Base-by-base conservation (phyloP, 306 rosid species). In the Hippophae rhamnoides region DNA sequence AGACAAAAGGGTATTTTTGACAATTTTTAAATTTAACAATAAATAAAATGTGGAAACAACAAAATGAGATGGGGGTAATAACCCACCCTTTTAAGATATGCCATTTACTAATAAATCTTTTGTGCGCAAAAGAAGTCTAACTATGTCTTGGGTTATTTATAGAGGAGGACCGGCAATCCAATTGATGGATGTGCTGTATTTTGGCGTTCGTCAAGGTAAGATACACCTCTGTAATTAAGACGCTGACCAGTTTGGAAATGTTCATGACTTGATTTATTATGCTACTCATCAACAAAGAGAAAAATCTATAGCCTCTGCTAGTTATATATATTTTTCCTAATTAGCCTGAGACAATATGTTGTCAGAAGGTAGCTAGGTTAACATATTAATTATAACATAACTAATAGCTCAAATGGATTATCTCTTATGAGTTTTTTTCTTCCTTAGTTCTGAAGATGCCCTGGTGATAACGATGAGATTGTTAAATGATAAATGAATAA, bases 141-240 rank as follows among this genome's bases (percentile, higher is more conserved):
- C 55, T 44, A 56, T 65, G 40, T 68, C 66, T 78, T 70, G 73
- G 67, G 74, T 71, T 52, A 67, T 66, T 23, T 85, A 71, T 64
- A 92, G 99, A 88, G 82, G 93, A 92, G 96, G 18, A 85, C 96
- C 9, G 99, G 99, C 43, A 69, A 61, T 67, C 71, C 95, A 69
- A 67, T 74, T 58, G 99, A 92, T 75, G 99, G 95, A 65, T 92
- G 99, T 73, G 96, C 99, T 41, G 81, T 85, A 56, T 87, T 88
- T 82, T 88, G 99, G 99, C 88, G 81, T 54, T 61, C 72, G 41
- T 87, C 95, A 50, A 92, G 99, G 99, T 92, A 78, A 73, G 54
- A 26, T 42, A 25, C 13, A 13, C 41, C 13, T 41, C 55, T 76
- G 40, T 43, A 50, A 14, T 54, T 2, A 62, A 41, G 50, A 38